These are phyloP conservation scores for Ceratobasidium sp. DNA, from an alignment of 1,284 basidiomycete species.

Conservation along the genomic window DNA sequence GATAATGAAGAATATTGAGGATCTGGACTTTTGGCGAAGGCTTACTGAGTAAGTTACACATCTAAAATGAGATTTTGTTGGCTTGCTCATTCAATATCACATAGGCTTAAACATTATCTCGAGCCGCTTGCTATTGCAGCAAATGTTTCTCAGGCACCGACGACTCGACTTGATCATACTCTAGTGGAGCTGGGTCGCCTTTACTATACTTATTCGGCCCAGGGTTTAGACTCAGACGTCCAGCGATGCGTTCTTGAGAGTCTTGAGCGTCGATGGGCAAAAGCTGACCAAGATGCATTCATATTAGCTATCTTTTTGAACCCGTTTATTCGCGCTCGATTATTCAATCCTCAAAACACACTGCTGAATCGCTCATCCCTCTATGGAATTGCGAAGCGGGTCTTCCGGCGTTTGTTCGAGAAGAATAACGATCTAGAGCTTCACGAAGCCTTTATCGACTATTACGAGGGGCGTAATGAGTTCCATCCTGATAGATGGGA, in stretches of 20 bases:
- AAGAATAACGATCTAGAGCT: not conserved
- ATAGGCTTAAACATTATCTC: slow-evolving; percentile 57
- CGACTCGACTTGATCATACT: slow-evolving; percentile 59
- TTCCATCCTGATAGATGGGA: slow-evolving; percentile 27
- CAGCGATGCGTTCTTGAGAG: slow-evolving; percentile 55
- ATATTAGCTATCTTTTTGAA: slow-evolving; percentile 62
- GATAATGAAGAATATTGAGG: slow-evolving; percentile 10
- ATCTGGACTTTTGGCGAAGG: slow-evolving; percentile 13
- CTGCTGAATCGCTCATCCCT: not conserved
- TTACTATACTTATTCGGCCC: slow-evolving; percentile 42
- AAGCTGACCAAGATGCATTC: slow-evolving; percentile 62
- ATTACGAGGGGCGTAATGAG: slow-evolving; percentile 3
- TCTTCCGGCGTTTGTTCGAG: slow-evolving; percentile 12
- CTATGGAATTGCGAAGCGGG: not conserved
- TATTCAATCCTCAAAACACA: slow-evolving; percentile 36
- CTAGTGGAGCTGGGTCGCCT: slow-evolving; percentile 59
- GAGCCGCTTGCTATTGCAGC: slow-evolving; percentile 60
- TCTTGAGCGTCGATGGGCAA: slow-evolving; percentile 60
- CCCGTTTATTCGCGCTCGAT: slow-evolving; percentile 48
- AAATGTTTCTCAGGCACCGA: slow-evolving; percentile 58
- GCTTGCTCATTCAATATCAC: not conserved
- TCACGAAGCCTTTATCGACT: slow-evolving; percentile 14
- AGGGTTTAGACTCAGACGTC: slow-evolving; percentile 7
- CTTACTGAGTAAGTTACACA: not conserved
- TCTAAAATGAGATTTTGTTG: not conserved